phyloP scores from a whole-genome alignment of 129 eudicot genomes.

The Ambrosia trifida region DNA sequence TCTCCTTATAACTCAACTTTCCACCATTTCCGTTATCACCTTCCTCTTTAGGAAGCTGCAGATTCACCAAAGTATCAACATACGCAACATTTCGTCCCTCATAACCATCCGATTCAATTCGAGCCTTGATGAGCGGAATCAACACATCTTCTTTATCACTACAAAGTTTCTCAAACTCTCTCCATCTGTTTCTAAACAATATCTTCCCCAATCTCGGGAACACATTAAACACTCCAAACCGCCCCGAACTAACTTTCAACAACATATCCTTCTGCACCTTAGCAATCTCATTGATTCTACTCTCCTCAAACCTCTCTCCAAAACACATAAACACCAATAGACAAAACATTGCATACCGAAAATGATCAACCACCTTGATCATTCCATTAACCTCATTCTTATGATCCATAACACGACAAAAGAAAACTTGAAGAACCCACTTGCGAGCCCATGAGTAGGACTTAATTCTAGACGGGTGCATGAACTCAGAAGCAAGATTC shows the following conservation, averaged over 20 bases:
- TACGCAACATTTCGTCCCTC: constrained; percentile 12
- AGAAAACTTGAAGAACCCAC: constrained; percentile 32
- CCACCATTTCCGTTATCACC: constrained; percentile 5
- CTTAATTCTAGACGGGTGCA: constrained; percentile 25
- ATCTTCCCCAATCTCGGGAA: constrained; percentile 21
- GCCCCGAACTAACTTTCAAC: neutral
- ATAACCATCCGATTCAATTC: neutral
- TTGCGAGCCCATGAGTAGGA: constrained; percentile 35
- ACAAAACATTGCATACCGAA: constrained; percentile 21
- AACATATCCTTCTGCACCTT: neutral
- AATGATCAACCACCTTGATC: constrained; percentile 18
- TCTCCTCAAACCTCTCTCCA: constrained; percentile 29
- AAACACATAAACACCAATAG: constrained; percentile 37
- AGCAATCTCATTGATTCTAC: constrained; percentile 15
- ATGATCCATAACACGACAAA: constrained; percentile 3
- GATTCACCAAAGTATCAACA: constrained; percentile 25
- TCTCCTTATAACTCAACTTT: constrained; percentile 41
- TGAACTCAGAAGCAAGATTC: constrained; percentile 34
- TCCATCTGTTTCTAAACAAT: constrained; percentile 15
- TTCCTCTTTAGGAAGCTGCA: constrained; percentile 24
- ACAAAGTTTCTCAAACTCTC: constrained; percentile 8
- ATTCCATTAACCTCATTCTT: neutral
- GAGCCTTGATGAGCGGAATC: constrained; percentile 15
- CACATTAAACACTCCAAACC: neutral
- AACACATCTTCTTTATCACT: constrained; percentile 20